Evolutionary conservation across 139 green algal species (phyloP).

Genomic region (Tetraselmis striata): DNA sequence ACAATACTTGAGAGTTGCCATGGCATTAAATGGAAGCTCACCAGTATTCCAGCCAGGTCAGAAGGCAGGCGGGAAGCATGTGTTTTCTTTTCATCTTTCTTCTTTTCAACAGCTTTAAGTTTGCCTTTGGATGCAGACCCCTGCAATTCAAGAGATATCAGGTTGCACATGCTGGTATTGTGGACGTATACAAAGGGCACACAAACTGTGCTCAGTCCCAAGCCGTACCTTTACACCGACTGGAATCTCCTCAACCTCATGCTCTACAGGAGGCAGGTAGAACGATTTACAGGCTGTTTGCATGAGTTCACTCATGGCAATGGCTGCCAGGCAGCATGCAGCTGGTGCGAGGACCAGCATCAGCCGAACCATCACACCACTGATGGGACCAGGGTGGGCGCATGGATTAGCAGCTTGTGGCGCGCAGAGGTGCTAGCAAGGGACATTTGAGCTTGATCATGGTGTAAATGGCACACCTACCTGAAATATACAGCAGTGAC

Average conservation of each 20-base stretch:
- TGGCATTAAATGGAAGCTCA: too few species aligned
- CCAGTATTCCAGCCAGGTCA: neutral
- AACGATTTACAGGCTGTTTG: neutral
- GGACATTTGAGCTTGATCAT: neutral
- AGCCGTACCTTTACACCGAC: too few species aligned
- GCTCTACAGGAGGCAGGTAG: neutral
- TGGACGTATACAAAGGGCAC: too few species aligned
- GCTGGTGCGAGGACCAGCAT: constrained; percentile 96
- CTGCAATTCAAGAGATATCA: too few species aligned
- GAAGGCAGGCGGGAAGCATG: neutral
- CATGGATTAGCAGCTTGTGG: neutral
- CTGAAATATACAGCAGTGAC: constrained; percentile 89
- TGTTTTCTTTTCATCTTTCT: neutral
- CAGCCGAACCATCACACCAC: constrained; percentile 68
- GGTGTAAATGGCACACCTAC: too few species aligned
- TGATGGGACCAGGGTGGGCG: too few species aligned
- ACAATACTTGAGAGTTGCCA: too few species aligned
- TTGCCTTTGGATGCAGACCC: too few species aligned
- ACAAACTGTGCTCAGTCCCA: too few species aligned
- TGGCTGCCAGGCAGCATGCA: constrained; percentile 80
- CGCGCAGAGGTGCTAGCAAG: neutral
- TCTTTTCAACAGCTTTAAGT: neutral
- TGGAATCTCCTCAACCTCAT: too few species aligned
- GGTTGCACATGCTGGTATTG: too few species aligned
- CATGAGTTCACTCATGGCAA: constrained; percentile 67